Percentiles rank a stretch among this genome's conserved stretches.
phyloP scores from a whole-genome alignment of 148 eudicot genomes.

The Tetragonia tetragonoides region DNA sequence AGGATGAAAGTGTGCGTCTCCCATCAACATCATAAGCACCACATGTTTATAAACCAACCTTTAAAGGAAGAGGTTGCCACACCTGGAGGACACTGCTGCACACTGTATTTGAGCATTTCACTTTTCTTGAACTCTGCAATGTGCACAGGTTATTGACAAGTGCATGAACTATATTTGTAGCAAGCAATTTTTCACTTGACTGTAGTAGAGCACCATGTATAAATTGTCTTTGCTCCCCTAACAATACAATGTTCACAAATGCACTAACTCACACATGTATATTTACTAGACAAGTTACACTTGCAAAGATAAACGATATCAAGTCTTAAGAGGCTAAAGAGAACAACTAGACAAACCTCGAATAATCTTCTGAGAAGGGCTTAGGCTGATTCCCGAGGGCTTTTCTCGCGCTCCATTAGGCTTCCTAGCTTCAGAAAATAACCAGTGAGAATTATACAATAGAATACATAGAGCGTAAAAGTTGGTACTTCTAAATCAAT shows the following conservation, averaged over 20 bases:
- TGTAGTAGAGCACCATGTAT: neutral
- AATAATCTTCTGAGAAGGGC: conserved; percentile 82
- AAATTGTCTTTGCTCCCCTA: neutral
- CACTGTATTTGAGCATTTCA: conserved; percentile 56
- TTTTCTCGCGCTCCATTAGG: conserved; percentile 31
- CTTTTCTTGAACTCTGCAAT: conserved; percentile 74
- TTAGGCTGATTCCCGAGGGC: conserved; percentile 38
- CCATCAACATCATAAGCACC: neutral
- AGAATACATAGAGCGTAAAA: neutral
- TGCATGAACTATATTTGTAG: neutral
- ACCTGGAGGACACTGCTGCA: conserved; percentile 48
- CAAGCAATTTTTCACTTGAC: neutral
- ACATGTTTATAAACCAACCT: conserved; percentile 43
- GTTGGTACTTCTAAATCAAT: neutral
- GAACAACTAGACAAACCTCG: conserved; percentile 46
- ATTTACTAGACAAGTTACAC: neutral
- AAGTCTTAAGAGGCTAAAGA: neutral
- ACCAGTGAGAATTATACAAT: conserved; percentile 11
- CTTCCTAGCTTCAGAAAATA: conserved; percentile 32
- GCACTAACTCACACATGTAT: neutral
- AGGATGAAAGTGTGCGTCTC: neutral
- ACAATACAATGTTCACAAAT: neutral
- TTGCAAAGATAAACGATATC: neutral
- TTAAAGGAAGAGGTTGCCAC: conserved; percentile 29
- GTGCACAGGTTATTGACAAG: neutral